phyloP scores from a whole-genome alignment of 192 early-diverging fungal genomes.

The Entophlyctis luteolus region DNA sequence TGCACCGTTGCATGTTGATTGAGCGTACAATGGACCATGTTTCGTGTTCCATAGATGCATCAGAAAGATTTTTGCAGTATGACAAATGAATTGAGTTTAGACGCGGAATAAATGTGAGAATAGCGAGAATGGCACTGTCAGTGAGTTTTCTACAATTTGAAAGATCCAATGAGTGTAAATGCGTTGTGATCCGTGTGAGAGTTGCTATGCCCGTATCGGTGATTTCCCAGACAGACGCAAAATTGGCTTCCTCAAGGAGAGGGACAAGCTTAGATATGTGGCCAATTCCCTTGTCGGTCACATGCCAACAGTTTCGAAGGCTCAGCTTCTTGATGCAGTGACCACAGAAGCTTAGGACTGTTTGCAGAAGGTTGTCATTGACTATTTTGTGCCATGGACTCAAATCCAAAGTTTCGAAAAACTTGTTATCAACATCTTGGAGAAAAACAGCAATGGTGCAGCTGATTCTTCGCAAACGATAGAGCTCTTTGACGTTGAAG shows the following conservation, averaged over 20 bases:
- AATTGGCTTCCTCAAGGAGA: conserved; percentile 45
- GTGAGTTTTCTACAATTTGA: conserved; percentile 79
- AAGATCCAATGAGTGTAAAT: conserved; percentile 58
- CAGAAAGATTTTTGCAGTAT: conserved; percentile 76
- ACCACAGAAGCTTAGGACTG: conserved; percentile 44
- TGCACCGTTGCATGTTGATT: conserved; percentile 73
- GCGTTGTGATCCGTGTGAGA: conserved; percentile 40
- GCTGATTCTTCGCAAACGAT: conserved; percentile 43
- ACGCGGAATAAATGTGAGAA: conserved; percentile 44
- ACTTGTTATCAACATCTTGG: conserved; percentile 31
- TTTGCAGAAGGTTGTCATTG: conserved; percentile 41
- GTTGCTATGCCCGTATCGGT: conserved; percentile 58
- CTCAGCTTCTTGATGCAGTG: conserved; percentile 42
- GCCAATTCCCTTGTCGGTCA: conserved; percentile 59
- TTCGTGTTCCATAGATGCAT: conserved; percentile 52
- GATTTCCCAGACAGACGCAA: conserved; percentile 69
- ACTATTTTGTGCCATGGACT: conserved; percentile 57
- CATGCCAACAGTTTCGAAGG: conserved; percentile 67
- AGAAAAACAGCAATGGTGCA: conserved; percentile 42
- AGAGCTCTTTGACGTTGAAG: conserved; percentile 44
- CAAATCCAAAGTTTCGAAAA: conserved; percentile 56
- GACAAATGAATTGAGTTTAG: conserved; percentile 48
- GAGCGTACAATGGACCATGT: conserved; percentile 51
- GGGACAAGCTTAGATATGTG: conserved; percentile 38
- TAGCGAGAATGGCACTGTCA: conserved; percentile 50